Conservation (phyloP, 192 early-diverging fungal genomes). For the Entomortierella beljakovae region DNA sequence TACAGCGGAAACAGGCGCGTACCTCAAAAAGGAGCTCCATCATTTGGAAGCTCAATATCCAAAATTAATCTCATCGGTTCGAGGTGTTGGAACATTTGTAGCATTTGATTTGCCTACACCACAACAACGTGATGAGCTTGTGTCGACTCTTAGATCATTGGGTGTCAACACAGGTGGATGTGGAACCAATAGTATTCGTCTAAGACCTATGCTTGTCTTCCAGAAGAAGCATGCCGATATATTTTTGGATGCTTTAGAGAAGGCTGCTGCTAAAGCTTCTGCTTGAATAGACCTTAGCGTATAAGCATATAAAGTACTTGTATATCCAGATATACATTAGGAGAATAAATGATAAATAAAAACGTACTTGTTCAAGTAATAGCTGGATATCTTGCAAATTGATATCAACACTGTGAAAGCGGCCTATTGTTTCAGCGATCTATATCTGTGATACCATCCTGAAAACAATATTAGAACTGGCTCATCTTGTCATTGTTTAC, state of each 20-base stretch:
- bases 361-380: no score
- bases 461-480: no score
- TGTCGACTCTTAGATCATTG: constrained; percentile 64
- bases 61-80: constrained; percentile 60
- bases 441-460: no score
- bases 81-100: constrained; percentile 75
- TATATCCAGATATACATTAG: no score
- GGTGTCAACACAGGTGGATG: constrained; percentile 81
- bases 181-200: constrained; percentile 66
- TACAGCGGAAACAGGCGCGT: constrained; percentile 62
- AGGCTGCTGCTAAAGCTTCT: constrained; percentile 27
- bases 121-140: constrained; percentile 61
- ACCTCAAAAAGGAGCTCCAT: constrained; percentile 65
- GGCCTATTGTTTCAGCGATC: no score
- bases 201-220: constrained; percentile 82
- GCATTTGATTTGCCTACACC: constrained; percentile 74
- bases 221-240: constrained; percentile 74
- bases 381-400: no score
- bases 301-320: no score
- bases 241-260: constrained; percentile 71
- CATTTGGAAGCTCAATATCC: constrained; percentile 63
- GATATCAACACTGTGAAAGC: no score
- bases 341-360: no score
- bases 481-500: no score
- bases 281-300: no score